Conservation (phyloP, 2,329 filamentous ascomycete genomes). For the Ascochyta viciae-villosae region DNA sequence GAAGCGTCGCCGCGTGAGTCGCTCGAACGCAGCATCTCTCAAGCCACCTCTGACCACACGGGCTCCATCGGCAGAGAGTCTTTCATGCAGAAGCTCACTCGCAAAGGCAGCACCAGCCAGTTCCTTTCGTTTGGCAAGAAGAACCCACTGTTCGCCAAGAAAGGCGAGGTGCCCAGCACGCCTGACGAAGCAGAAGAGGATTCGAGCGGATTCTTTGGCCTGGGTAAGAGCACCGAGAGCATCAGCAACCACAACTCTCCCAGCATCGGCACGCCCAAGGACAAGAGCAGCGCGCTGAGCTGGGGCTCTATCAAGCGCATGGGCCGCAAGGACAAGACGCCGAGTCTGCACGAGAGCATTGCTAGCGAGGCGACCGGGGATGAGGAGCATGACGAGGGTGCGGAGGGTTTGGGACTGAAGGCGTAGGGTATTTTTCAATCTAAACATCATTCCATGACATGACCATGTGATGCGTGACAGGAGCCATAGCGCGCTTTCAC, state of each 20-base stretch:
- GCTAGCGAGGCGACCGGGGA: slow-evolving; percentile 51
- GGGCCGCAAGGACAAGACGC: slow-evolving; percentile 54
- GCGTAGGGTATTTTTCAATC: slow-evolving; percentile 3
- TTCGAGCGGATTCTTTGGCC: slow-evolving; percentile 27
- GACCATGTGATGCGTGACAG: too few species aligned
- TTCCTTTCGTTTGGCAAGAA: slow-evolving; percentile 54
- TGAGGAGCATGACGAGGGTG: slow-evolving; percentile 48
- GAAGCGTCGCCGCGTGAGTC: slow-evolving; percentile 49
- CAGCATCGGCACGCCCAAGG: slow-evolving; percentile 47
- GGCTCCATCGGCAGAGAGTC: slow-evolving; percentile 52
- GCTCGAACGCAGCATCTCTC: slow-evolving; percentile 50
- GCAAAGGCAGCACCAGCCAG: slow-evolving; percentile 56
- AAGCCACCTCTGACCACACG: slow-evolving; percentile 45
- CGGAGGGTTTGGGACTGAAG: slow-evolving; percentile 18
- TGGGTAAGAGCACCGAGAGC: slow-evolving; percentile 37
- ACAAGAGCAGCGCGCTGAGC: slow-evolving; percentile 49
- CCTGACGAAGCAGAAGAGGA: slow-evolving; percentile 52
- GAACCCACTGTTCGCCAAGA: slow-evolving; percentile 41
- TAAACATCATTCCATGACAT: too few species aligned
- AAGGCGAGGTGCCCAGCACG: slow-evolving; percentile 42
- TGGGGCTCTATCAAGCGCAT: slow-evolving; percentile 56
- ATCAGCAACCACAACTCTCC: slow-evolving; percentile 44
- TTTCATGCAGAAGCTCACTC: slow-evolving; percentile 59
- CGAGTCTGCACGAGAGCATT: slow-evolving; percentile 56
- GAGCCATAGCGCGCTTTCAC: slow-evolving; percentile 12